Base-by-base conservation (phyloP, 805 yeast genomes). In the Monosporozyma servazzii region DNA sequence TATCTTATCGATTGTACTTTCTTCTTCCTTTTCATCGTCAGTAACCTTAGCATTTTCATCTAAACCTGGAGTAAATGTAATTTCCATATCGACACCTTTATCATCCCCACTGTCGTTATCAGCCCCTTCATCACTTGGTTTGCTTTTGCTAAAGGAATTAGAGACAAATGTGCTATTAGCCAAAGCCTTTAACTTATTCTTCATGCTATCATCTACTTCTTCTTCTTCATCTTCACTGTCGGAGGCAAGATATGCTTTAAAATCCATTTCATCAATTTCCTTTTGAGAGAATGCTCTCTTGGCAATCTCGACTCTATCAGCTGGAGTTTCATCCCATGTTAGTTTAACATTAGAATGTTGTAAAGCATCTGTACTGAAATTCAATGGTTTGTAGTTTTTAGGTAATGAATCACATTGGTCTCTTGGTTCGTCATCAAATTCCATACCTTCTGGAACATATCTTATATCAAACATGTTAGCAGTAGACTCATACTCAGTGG, bases 311-410 rank as follows among this genome's bases (percentile, higher is more conserved):
- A 80, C 67, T 62, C 99, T 79, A 62, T 89, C 97, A 52, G 82
- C 84, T 6, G 99, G 98, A 0, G 98, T 95, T 71, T 91, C 98
- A 68, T 93, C 99, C 99, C 99, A 93, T 0, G 98, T 90, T 58
- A 93, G 75, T 67, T 88, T 90, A 48, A 93, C 99, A 62, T 90
- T 93, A 15, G 98, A 90, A 64, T 89, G 96, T 66, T 93, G 96
- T 53, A 93, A 75, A 0, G 99, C 99, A 70, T 88, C 97, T 3
- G 99, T 93, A 30, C 87, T 86, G 67, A 93, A 93, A 9, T 76
- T 74, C 21, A 71, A 66, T 18, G 99, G 99, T 58, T 80, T 82
- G 68, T 93, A 93, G 47, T 78, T 79, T 2, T 81, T 70, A 6
- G 98, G 96, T 8, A 89, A 71, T 55, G 79, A 78, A 21, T 72